Percentiles rank a stretch among this genome's conserved stretches.
Conservation (phyloP, 2,329 filamentous ascomycete genomes). For the Aspergillaceae sp. region DNA sequence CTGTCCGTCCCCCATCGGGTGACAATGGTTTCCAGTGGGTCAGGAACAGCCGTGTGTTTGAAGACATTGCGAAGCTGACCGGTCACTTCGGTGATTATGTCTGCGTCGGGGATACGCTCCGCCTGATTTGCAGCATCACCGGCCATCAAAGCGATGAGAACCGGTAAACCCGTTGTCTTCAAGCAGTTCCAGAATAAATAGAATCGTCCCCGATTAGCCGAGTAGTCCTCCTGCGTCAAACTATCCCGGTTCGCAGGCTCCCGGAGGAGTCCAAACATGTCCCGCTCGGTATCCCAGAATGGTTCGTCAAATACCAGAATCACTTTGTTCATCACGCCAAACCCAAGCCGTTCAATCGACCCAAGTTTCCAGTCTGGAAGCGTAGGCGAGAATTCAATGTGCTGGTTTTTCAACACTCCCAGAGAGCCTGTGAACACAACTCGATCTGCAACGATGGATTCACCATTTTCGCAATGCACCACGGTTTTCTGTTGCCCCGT, state of each 20-base stretch:
- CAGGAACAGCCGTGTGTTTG: constrained; percentile 53
- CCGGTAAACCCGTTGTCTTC: constrained; percentile 78
- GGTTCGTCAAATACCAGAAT: constrained; percentile 78
- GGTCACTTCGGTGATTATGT: constrained; percentile 72
- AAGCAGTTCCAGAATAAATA: constrained; percentile 98
- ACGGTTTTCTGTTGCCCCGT: constrained; percentile 42
- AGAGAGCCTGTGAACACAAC: constrained; percentile 86
- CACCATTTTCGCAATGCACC: constrained; percentile 70
- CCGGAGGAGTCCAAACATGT: constrained; percentile 89
- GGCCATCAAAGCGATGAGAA: constrained; percentile 87
- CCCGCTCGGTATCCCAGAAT: constrained; percentile 83
- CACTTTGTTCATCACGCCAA: constrained; percentile 91
- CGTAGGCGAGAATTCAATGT: constrained; percentile 76
- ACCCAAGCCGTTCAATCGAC: constrained; percentile 76
- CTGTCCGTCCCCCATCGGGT: constrained; percentile 87
- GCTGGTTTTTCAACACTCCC: constrained; percentile 75
- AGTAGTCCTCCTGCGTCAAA: constrained; percentile 70
- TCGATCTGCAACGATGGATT: constrained; percentile 70
- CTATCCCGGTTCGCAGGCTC: constrained; percentile 62
- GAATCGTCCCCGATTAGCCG: constrained; percentile 72
- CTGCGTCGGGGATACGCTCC: constrained; percentile 65
- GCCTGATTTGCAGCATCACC: constrained; percentile 87
- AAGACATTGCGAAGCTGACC: constrained; percentile 70
- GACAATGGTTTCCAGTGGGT: constrained; percentile 75
- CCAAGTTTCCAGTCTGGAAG: constrained; percentile 80